Evolutionary conservation across 805 yeast genomes (phyloP).

Genomic region (Candida dajiaensis): DNA sequence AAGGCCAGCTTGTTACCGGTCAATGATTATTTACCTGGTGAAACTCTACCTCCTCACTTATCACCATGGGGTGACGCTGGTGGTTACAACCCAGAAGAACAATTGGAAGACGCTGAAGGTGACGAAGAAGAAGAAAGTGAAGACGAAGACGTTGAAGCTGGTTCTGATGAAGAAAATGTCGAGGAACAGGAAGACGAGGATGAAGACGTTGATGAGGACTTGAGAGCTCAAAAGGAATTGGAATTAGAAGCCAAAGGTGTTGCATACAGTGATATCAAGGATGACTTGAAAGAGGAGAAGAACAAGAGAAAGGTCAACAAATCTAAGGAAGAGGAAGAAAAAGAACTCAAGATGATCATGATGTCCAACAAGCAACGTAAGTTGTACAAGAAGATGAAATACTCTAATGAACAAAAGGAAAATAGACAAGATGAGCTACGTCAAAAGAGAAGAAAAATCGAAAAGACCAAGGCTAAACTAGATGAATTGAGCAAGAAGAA

Average conservation of each 20-base stretch:
- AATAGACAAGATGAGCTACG: constrained; percentile 62
- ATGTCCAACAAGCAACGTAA: constrained; percentile 96
- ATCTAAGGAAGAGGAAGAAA: constrained; percentile 62
- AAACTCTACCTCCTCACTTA: constrained; percentile 90
- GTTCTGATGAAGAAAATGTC: constrained; percentile 47
- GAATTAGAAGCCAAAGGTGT: constrained; percentile 91
- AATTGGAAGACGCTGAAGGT: constrained; percentile 32
- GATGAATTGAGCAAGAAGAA: constrained; percentile 10
- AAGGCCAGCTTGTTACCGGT: constrained; percentile 71
- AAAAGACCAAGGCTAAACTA: constrained; percentile 36
- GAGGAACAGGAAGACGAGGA: constrained; percentile 41
- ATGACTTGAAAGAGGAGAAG: constrained; percentile 27
- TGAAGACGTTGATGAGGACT: constrained; percentile 48
- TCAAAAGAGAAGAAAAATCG: constrained; percentile 64
- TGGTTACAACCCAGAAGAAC: constrained; percentile 77
- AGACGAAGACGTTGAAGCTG: constrained; percentile 48
- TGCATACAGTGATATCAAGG: constrained; percentile 55
- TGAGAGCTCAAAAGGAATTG: constrained; percentile 68
- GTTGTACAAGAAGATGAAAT: constrained; percentile 91
- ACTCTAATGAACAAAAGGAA: constrained; percentile 80
- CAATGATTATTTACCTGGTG: constrained; percentile 87
- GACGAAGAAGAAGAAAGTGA: constrained; percentile 43
- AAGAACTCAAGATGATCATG: constrained; percentile 92
- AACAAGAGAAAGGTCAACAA: constrained; percentile 31
- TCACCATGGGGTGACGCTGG: constrained; percentile 99